Evolutionary conservation across 2,329 filamentous ascomycete species (phyloP).

Genomic region (Clonostachys sp.): DNA sequence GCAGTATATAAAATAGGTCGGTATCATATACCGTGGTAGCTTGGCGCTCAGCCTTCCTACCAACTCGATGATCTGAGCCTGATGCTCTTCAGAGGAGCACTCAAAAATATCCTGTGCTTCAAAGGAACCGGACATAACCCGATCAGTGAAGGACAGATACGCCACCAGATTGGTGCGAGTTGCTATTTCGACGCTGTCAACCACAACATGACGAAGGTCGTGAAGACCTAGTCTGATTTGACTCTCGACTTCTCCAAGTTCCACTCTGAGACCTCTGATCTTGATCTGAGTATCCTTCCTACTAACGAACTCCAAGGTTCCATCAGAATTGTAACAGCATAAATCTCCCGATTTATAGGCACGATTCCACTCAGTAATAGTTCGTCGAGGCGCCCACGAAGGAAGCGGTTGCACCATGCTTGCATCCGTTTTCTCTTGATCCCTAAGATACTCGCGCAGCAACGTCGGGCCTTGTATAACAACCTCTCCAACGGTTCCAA

Average conservation of each 20-base stretch:
- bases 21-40: constrained; percentile 10
- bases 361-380: background rate
- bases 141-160: too few relatives aligned
- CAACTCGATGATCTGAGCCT: constrained; percentile 7
- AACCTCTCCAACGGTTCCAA: constrained; percentile 18
- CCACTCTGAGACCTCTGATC: constrained; percentile 10
- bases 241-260: constrained; percentile 9
- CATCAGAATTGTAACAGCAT: constrained; percentile 5
- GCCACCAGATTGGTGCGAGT: too few relatives aligned
- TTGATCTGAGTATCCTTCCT: constrained; percentile 11
- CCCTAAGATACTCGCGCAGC: constrained; percentile 42
- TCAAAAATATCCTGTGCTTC: too few relatives aligned
- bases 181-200: too few relatives aligned
- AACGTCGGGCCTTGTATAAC: constrained; percentile 24
- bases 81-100: background rate
- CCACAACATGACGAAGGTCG: too few relatives aligned
- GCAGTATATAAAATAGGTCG: constrained; percentile 8
- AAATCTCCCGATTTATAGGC: constrained; percentile 11
- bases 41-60: constrained; percentile 4
- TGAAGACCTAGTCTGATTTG: too few relatives aligned
- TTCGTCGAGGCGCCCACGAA: constrained; percentile 12
- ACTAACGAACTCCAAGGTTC: constrained; percentile 8
- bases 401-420: background rate
- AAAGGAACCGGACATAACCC: too few relatives aligned
- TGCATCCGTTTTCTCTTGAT: constrained; percentile 15